Percentiles rank a stretch among this genome's conserved stretches.
phyloP scores from a whole-genome alignment of 768 basidiomycete genomes.

The Sarcomyxa edulis region DNA sequence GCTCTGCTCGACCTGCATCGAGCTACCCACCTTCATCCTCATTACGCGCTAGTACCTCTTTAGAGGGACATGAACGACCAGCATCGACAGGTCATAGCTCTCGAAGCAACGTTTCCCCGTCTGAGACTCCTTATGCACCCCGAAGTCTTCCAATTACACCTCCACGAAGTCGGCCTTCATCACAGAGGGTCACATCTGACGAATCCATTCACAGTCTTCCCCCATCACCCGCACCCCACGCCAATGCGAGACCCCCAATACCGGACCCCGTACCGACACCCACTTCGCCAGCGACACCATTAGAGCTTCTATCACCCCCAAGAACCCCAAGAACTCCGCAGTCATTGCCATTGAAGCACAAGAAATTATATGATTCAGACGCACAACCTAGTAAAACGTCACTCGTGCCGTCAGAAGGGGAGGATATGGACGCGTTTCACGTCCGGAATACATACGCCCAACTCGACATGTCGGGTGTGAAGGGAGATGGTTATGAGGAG shows the following conservation, averaged over 20 bases:
- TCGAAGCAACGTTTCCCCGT: conserved; percentile 26
- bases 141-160: conserved; percentile 18
- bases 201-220: conserved; percentile 18
- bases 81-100: conserved; percentile 22
- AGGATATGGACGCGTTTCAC: conserved; percentile 78
- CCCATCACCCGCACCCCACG: conserved; percentile 23
- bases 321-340: conserved; percentile 15
- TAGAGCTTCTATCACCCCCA: conserved; percentile 15
- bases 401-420: conserved; percentile 68
- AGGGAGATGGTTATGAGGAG: conserved; percentile 91
- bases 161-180: conserved; percentile 8
- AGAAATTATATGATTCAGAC: conserved; percentile 14
- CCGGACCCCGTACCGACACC: conserved; percentile 17
- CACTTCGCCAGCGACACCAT: conserved; percentile 11
- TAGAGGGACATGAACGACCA: conserved; percentile 19
- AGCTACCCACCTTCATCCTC: conserved; percentile 27
- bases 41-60: conserved; percentile 13
- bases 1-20: conserved; percentile 23
- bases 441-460: conserved; percentile 86
- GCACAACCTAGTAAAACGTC: conserved; percentile 49
- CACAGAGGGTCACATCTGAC: conserved; percentile 29
- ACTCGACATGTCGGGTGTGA: conserved; percentile 86
- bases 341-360: conserved; percentile 32
- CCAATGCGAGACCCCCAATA: conserved; percentile 20
- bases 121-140: conserved; percentile 23